Evolutionary conservation across 2,329 filamentous ascomycete genomes (phyloP).

Genomic region (Pseudogymnoascus sp.): DNA sequence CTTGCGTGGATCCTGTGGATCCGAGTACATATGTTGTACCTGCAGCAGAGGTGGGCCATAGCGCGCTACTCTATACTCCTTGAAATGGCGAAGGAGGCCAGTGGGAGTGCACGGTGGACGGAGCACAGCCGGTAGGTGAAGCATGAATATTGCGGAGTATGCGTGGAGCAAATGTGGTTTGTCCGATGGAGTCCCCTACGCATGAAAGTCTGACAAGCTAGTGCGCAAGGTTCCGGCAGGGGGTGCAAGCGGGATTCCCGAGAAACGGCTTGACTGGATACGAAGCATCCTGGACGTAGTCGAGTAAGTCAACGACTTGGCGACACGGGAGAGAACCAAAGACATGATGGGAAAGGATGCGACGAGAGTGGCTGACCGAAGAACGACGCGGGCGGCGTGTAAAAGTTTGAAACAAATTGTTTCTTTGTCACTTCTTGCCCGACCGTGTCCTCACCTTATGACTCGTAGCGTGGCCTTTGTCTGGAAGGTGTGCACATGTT

Average conservation of each 20-base stretch:
- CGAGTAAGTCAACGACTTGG: neutral
- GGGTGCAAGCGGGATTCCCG: conserved; percentile 1
- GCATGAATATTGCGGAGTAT: conserved; percentile 6
- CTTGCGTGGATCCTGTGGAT: conserved; percentile 4
- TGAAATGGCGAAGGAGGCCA: neutral
- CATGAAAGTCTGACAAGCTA: conserved; percentile 6
- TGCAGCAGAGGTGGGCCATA: neutral
- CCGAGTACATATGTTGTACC: conserved; percentile 1
- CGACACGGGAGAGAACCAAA: conserved; percentile 1
- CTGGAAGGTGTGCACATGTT: neutral
- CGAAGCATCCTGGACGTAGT: neutral
- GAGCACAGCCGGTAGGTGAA: neutral
- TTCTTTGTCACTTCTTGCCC: neutral
- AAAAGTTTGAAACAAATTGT: conserved; percentile 2
- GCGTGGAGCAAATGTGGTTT: conserved; percentile 8
- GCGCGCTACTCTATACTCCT: neutral
- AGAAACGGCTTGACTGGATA: neutral
- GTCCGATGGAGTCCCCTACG: conserved; percentile 6
- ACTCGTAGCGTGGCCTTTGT: neutral
- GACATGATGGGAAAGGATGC: neutral
- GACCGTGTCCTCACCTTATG: neutral
- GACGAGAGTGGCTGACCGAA: neutral
- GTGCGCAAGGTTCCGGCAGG: conserved; percentile 1
- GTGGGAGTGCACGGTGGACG: neutral
- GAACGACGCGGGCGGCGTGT: neutral